These are phyloP conservation scores for Reutealis trisperma DNA, from an alignment of 345 rosid genomes.

Conservation along the genomic window DNA sequence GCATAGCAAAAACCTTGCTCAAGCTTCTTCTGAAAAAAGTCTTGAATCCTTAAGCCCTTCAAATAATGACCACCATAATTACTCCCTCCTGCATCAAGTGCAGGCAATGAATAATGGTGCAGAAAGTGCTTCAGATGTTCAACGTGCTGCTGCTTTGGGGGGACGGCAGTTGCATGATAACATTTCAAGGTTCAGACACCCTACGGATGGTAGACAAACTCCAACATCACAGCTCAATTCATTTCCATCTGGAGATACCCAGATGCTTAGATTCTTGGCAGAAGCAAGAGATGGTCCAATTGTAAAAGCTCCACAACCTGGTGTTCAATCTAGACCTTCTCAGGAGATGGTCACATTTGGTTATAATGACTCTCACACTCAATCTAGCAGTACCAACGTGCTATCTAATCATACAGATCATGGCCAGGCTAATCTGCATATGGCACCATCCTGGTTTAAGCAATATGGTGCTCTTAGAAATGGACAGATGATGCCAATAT, in stretches of 20 bases:
- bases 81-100: constrained; percentile 37
- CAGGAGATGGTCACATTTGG: constrained; percentile 27
- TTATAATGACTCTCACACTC: constrained; percentile 26
- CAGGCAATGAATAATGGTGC: constrained; percentile 29
- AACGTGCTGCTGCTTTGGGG: constrained; percentile 11
- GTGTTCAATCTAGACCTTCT: constrained; percentile 22
- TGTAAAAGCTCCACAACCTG: constrained; percentile 24
- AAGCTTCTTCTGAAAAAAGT: constrained; percentile 19
- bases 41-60: constrained; percentile 22
- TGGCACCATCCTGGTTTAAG: constrained; percentile 79
- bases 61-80: constrained; percentile 19
- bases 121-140: constrained; percentile 20
- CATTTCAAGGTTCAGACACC: constrained; percentile 23
- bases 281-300: constrained; percentile 27
- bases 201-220: constrained; percentile 31
- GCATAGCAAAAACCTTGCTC: constrained; percentile 21
- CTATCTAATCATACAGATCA: constrained; percentile 22
- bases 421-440: constrained; percentile 38
- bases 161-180: constrained; percentile 30
- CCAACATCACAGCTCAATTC: constrained; percentile 31
- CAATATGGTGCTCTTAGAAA: constrained; percentile 67
- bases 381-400: constrained; percentile 24
- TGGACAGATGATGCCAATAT: constrained; percentile 49
- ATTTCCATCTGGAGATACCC: constrained; percentile 30
- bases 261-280: constrained; percentile 23